A percentile compares a stretch with the other conserved stretches of the same genome.
These are phyloP conservation scores for Carex kokanica DNA, from an alignment of 176 grass and related monocot species.

Conservation along the genomic window DNA sequence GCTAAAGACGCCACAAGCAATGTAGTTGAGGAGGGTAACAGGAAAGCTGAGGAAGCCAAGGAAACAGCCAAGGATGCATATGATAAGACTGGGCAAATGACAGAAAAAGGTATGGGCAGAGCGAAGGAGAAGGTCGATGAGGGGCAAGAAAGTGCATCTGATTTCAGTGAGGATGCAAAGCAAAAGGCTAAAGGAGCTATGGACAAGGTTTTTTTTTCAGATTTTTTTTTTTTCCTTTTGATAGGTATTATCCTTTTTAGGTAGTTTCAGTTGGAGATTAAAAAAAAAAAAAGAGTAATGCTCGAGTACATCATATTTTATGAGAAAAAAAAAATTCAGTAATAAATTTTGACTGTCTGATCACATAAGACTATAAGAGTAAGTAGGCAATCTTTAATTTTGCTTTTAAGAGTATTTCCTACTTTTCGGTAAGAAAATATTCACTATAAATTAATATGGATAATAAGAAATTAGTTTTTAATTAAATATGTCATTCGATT, in stretches of 20 bases:
- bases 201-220: not conserved
- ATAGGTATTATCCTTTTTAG: no score
- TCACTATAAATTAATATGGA: no score
- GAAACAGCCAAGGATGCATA: not conserved
- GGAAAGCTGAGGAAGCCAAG: slow-evolving; percentile 31
- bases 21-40: slow-evolving; percentile 31
- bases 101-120: not conserved
- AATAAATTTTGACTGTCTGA: no score
- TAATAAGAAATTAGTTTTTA: no score
- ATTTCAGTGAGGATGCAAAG: slow-evolving; percentile 14
- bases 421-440: no score
- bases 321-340: no score
- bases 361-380: no score
- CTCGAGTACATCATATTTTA: no score
- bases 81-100: not conserved
- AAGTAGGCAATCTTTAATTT: no score
- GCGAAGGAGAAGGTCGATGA: slow-evolving; percentile 2
- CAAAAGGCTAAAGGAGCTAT: slow-evolving; percentile 16
- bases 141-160: not conserved
- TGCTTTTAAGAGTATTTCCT: no score
- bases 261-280: not conserved
- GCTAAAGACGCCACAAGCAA: slow-evolving; percentile 16
- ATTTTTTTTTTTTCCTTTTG: not conserved
- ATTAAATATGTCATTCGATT: no score
- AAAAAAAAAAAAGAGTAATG: no score